Evolutionary conservation across 2,329 filamentous ascomycete genomes (phyloP).

Genomic region (Colletotrichum magnum): DNA sequence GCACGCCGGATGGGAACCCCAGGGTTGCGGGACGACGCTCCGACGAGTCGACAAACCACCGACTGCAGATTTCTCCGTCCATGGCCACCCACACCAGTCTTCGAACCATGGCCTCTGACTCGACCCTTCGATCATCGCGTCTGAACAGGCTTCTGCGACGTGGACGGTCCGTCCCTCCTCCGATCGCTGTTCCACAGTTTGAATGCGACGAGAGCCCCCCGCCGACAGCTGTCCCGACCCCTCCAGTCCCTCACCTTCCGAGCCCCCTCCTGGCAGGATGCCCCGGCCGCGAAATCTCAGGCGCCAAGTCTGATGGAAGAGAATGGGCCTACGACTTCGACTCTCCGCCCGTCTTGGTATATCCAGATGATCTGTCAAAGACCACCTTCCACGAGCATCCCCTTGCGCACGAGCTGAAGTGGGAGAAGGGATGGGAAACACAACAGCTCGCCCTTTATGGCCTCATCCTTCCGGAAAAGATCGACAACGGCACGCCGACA

Average conservation of each 20-base stretch:
- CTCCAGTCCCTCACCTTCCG: conserved; percentile 16
- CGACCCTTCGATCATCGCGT: conserved; percentile 2
- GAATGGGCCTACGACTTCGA: conserved; percentile 50
- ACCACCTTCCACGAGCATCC: conserved; percentile 55
- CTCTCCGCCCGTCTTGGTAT: conserved; percentile 49
- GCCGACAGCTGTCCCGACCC: not conserved
- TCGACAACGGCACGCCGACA: conserved; percentile 30
- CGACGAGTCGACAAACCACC: not conserved
- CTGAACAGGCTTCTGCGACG: conserved; percentile 16
- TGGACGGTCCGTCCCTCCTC: conserved; percentile 6
- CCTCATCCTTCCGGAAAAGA: conserved; percentile 35
- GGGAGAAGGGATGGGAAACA: conserved; percentile 30
- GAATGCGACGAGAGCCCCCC: conserved; percentile 4
- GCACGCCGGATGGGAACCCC: not conserved
- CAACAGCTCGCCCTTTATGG: conserved; percentile 31
- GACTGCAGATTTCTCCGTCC: not conserved
- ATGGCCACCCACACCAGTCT: not conserved
- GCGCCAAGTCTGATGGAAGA: conserved; percentile 54
- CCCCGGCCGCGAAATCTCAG: conserved; percentile 56
- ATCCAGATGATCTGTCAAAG: conserved; percentile 52
- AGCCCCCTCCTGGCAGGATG: conserved; percentile 61
- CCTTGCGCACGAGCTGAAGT: conserved; percentile 45
- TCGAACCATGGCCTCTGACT: not conserved
- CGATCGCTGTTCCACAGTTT: not conserved
- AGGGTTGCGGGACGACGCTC: not conserved